Base-by-base conservation (phyloP, 75 land plant genomes). In the Adiantum capillusveneris region DNA sequence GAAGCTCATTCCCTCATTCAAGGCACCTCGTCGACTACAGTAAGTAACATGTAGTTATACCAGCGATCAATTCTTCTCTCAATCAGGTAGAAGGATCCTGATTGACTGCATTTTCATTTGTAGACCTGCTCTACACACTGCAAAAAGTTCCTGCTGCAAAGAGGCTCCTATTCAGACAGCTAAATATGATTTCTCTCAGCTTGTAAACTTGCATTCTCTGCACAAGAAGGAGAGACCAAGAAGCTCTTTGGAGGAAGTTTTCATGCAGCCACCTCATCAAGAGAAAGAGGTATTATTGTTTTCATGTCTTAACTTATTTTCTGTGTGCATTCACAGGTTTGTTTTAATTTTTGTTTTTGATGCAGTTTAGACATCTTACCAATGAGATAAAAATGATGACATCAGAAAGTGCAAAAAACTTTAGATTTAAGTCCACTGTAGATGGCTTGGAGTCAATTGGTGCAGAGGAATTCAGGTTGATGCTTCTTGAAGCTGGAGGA, bases 401-500 rank as follows among this genome's bases (percentile, higher is more conserved):
- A 56, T 50, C 81, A 44, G 76, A 56, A 12, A 66, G 34, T 65
- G 83, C 86, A 55, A 72, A 31, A 25, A 63, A 29, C 2, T 80
- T 70, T 46, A 57, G 18, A 20, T 79, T 86, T 60, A 19, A 42
- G 27, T 22, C 28, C 5, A 5, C 25, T 25, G 72, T 56, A 52
- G 31, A 22, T 58, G 36, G 22, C 22, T 12, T 16, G 22, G 27
- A 63, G 36, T 25, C 63, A 12, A 59, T 82, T 46, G 81, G 74
- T 39, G 22, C 52, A 24, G 81, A 69, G 25, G 67, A 53, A 31
- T 70, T 86, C 36, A 44, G n/a, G 49, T 20, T 70, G 9, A 77
- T 77, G 81, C 49, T 86, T 68, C 52, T 65, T 45, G 54, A 72
- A 18, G 65, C 73, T 60, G 90, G 90, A 51, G 86, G 83, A 29